phyloP scores from a whole-genome alignment of 2,329 filamentous ascomycete species.

The Magnaporthiopsis poae region DNA sequence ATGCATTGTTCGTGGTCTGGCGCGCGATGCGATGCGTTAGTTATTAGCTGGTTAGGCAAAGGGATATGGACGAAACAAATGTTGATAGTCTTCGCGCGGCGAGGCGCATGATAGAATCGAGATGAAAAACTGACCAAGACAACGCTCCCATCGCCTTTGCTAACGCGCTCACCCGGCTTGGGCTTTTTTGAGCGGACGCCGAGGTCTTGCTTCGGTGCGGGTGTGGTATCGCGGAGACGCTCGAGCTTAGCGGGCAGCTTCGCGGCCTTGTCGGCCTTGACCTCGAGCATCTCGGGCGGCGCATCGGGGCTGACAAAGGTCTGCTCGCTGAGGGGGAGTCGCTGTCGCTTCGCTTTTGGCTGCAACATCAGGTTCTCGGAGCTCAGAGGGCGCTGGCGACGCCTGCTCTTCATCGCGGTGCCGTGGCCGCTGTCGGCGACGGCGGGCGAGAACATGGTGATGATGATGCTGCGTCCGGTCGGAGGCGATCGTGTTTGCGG shows the following conservation, averaged over 20 bases:
- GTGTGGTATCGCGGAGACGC: constrained; percentile 12
- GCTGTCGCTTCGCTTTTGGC: constrained; percentile 55
- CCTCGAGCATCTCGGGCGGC: constrained; percentile 45
- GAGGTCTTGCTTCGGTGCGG: constrained; percentile 40
- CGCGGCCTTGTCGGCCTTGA: constrained; percentile 43
- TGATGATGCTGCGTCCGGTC: constrained; percentile 11
- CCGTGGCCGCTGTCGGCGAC: constrained; percentile 42
- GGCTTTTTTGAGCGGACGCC: constrained; percentile 53
- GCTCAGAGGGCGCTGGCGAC: constrained; percentile 50
- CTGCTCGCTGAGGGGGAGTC: constrained; percentile 47
- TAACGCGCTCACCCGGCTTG: constrained; percentile 51
- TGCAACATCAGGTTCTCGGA: constrained; percentile 44
- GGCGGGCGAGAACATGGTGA: constrained; percentile 51
- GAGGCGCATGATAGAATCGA: constrained; percentile 11
- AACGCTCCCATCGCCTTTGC: constrained; percentile 58
- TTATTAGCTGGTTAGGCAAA: background rate
- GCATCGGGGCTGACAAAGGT: constrained; percentile 44
- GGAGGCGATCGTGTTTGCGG: background rate
- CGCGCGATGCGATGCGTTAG: constrained; percentile 13
- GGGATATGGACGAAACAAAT: background rate
- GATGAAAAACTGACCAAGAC: constrained; percentile 40
- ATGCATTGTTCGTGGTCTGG: constrained; percentile 75
- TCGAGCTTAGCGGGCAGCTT: constrained; percentile 36
- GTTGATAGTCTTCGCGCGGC: background rate
- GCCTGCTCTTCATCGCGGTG: constrained; percentile 49